A percentile compares a stretch with the other conserved stretches of the same genome.
Conservation (phyloP, 805 yeast genomes). For the Maudiozyma saulgeensis region DNA sequence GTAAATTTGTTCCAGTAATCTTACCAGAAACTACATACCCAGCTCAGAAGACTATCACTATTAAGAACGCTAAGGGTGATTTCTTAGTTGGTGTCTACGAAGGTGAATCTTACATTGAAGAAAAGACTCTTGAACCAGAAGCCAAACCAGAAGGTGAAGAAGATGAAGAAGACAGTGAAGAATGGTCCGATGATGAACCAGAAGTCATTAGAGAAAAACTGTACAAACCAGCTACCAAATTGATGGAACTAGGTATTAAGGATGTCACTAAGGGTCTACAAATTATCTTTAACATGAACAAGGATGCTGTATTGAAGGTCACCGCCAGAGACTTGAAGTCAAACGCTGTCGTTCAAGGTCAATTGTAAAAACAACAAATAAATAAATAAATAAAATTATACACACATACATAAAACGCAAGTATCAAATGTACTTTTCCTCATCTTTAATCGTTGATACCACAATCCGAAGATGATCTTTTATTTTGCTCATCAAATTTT, state of each 20-base stretch:
- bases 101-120: slow-evolving; percentile 76
- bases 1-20: slow-evolving; percentile 62
- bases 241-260: slow-evolving; percentile 71
- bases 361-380: slow-evolving; percentile 19
- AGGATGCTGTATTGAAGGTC: slow-evolving; percentile 50
- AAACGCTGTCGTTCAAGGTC: slow-evolving; percentile 50
- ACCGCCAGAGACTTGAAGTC: slow-evolving; percentile 56
- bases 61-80: slow-evolving; percentile 52
- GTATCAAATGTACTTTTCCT: no score
- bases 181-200: slow-evolving; percentile 69
- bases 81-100: slow-evolving; percentile 69
- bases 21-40: slow-evolving; percentile 86
- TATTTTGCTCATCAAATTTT: no score
- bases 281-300: slow-evolving; percentile 44
- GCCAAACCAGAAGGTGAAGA: slow-evolving; percentile 40
- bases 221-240: slow-evolving; percentile 58
- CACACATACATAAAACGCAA: neutral
- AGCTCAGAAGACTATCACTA: slow-evolving; percentile 61
- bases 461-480: no score
- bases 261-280: slow-evolving; percentile 65
- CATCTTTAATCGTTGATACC: no score
- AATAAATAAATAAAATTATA: neutral
- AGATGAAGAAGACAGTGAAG: slow-evolving; percentile 41
- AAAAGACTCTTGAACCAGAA: slow-evolving; percentile 61
- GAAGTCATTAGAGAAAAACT: slow-evolving; percentile 71